Evolutionary conservation across 2,329 filamentous ascomycete genomes (phyloP).

Genomic region (Fusarium robinianum): DNA sequence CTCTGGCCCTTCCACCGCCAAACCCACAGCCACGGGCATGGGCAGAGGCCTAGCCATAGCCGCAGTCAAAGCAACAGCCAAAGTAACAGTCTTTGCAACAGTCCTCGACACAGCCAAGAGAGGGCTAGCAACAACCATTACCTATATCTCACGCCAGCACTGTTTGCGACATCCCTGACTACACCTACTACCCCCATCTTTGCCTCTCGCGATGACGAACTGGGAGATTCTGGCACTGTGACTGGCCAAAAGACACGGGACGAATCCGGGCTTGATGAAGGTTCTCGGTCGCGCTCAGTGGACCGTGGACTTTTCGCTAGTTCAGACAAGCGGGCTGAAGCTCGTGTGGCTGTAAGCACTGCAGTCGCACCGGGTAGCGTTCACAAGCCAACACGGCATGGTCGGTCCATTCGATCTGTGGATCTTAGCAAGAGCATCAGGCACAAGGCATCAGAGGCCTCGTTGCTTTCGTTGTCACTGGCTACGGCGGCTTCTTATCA

Average conservation of each 20-base stretch:
- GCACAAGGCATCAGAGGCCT: constrained; percentile 41
- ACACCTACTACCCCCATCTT: constrained; percentile 45
- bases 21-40: constrained; percentile 46
- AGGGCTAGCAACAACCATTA: constrained; percentile 38
- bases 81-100: no score
- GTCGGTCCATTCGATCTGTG: constrained; percentile 52
- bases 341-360: constrained; percentile 67
- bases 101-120: constrained; percentile 37
- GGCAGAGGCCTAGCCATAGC: no score
- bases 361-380: constrained; percentile 64
- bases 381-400: constrained; percentile 50
- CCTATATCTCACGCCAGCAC: constrained; percentile 43
- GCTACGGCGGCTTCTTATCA: constrained; percentile 46
- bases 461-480: constrained; percentile 46
- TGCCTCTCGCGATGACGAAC: constrained; percentile 43
- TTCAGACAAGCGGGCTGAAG: constrained; percentile 65
- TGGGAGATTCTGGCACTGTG: constrained; percentile 46
- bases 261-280: constrained; percentile 48
- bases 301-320: constrained; percentile 64
- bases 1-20: constrained; percentile 47
- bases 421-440: constrained; percentile 43
- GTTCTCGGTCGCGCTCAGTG: constrained; percentile 63
- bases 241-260: constrained; percentile 48
- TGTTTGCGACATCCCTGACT: constrained; percentile 37
- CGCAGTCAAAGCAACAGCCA: no score